phyloP scores from a whole-genome alignment of 129 eudicot genomes.

The Saussurea involucrata region DNA sequence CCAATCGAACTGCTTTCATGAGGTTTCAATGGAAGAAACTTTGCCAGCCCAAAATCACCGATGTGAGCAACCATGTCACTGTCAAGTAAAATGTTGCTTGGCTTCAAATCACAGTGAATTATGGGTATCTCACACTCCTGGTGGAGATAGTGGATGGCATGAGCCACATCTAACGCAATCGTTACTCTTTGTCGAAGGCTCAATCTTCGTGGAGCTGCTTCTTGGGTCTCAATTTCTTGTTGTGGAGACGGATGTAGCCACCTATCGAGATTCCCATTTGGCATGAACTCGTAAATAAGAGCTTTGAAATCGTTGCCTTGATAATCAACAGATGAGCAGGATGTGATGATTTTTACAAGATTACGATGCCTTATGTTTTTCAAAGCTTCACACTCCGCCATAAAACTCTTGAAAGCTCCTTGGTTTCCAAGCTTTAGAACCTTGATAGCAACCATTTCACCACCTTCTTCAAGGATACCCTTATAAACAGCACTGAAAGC shows the following conservation, averaged over 20 bases:
- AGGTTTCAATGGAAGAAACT: background rate
- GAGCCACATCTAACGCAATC: slow-evolving; percentile 6
- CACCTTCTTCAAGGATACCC: slow-evolving; percentile 1
- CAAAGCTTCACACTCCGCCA: slow-evolving; percentile 36
- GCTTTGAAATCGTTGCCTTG: slow-evolving; percentile 41
- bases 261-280: slow-evolving; percentile 37
- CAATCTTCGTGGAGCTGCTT: background rate
- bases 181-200: slow-evolving; percentile 7
- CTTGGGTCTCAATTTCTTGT: slow-evolving; percentile 1
- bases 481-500: slow-evolving; percentile 28
- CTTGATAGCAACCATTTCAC: slow-evolving; percentile 6
- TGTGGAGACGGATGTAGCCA: slow-evolving; percentile 31
- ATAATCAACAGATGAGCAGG: slow-evolving; percentile 34
- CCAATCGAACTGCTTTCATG: slow-evolving; percentile 1
- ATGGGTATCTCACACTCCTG: background rate
- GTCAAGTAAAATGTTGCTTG: slow-evolving; percentile 1
- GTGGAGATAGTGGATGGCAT: slow-evolving; percentile 12
- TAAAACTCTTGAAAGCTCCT: slow-evolving; percentile 17
- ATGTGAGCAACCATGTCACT: slow-evolving; percentile 9
- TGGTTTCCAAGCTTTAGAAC: too few relatives aligned
- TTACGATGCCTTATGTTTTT: slow-evolving; percentile 34
- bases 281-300: slow-evolving; percentile 32
- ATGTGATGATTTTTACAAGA: slow-evolving; percentile 29
- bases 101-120: slow-evolving; percentile 10
- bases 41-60: slow-evolving; percentile 9